Base-by-base conservation (phyloP, 2,329 filamentous ascomycete genomes). In the Lachnellula willkommii region DNA sequence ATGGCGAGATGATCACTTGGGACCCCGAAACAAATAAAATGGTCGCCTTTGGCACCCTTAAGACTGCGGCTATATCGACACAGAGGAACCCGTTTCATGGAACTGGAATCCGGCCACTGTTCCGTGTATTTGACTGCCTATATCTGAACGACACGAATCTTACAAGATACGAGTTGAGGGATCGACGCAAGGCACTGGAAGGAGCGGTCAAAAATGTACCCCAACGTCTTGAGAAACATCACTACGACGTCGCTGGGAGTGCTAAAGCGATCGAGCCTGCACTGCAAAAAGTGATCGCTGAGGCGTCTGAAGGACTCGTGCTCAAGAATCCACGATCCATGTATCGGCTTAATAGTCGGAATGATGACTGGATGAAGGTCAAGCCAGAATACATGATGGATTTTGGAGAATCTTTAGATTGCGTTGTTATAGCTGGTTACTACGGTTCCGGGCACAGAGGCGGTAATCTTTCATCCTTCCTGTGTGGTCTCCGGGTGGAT, bases 1-100 rank as follows among this genome's bases (percentile, higher is more conserved):
- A 99, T 66, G 94, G 94, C 9, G 94, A 99, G 70, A 99, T 99
- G 94, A 91, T 99, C 56, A 96, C 92, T 0, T 99, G 94, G 94
- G 90, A 97, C 68, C 89, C 91, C 58, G 83, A 87, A 46, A 78
- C 88, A 50, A 88, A 96, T 73, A 88, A 88, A 54, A 88, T 94
- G 52, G 87, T 95, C 15, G 84, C 88, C 0, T 99, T 99, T 70
- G 94, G 94, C 7, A 95, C 90, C 0, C 78, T 99, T 49, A 99
- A 99, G 73, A 93, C 90, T 1, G 93, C 92, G 0, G 93, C 93
- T 0, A 73, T 95, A 35, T 80, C 85, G 0, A 89, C 93, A 65
- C 86, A 92, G 67, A 82, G 84, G 59, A 90, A 92, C 60, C 86
- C 85, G 0, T 85, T 81, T 56, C 77, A 79, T 58, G 73, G 73